Evolutionary conservation across 176 grass and related monocot species (phyloP).

Genomic region (Metroxylon sagu): DNA sequence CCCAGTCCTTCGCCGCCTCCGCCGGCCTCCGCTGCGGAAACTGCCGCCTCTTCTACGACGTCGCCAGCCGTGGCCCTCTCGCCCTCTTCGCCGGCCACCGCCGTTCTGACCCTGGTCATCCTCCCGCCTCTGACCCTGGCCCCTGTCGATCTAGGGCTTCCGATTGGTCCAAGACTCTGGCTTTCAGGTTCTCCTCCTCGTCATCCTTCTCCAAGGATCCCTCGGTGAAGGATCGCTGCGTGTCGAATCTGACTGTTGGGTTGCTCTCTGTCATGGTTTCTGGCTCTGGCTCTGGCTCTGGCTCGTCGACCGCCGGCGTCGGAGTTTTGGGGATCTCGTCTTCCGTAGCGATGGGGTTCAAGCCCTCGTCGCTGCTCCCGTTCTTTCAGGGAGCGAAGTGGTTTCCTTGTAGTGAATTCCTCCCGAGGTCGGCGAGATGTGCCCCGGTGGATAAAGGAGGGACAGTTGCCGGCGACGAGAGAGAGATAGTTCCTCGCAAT

Average conservation of each 20-base stretch:
- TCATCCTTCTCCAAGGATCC: slow-evolving; percentile 14
- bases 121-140: slow-evolving; percentile 22
- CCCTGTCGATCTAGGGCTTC: slow-evolving; percentile 7
- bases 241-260: slow-evolving; percentile 30
- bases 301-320: slow-evolving; percentile 22
- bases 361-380: slow-evolving; percentile 66
- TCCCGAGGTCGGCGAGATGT: slow-evolving; percentile 13
- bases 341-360: slow-evolving; percentile 47
- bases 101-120: slow-evolving; percentile 13
- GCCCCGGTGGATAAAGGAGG: slow-evolving; percentile 34
- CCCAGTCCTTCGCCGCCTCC: slow-evolving; percentile 52
- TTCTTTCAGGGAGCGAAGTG: slow-evolving; percentile 75
- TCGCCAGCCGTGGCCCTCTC: slow-evolving; percentile 36
- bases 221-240: slow-evolving; percentile 12
- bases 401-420: slow-evolving; percentile 70
- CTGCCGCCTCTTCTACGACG: slow-evolving; percentile 33
- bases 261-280: slow-evolving; percentile 42
- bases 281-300: slow-evolving; percentile 30
- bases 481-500: too few species aligned
- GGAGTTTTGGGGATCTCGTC: slow-evolving; percentile 38
- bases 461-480: slow-evolving; percentile 17
- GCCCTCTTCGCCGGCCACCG: slow-evolving; percentile 38
- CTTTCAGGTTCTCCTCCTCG: slow-evolving; percentile 5
- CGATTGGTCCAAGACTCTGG: too few species aligned
- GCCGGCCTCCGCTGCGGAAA: slow-evolving; percentile 46